A percentile compares a stretch with the other conserved stretches of the same genome.
Evolutionary conservation across 441 rosid species (phyloP).

Genomic region (Gossypium gossypioides): DNA sequence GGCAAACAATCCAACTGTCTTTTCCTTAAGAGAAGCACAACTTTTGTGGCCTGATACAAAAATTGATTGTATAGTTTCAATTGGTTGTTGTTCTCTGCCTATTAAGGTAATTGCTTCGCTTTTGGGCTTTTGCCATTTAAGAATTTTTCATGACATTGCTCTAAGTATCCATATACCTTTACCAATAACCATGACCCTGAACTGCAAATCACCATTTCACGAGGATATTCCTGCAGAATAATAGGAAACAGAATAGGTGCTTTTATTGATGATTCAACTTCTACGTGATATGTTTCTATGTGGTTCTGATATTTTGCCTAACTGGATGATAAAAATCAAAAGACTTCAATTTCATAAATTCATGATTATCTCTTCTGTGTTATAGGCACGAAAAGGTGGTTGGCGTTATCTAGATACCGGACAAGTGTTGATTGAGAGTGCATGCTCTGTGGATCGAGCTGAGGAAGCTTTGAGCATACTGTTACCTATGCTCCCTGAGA

Average conservation of each 20-base stretch:
- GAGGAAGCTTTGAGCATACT: conserved; percentile 92
- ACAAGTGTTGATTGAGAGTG: conserved; percentile 91
- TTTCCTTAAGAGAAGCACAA: conserved; percentile 94
- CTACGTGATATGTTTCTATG: neutral
- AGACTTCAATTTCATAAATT: neutral
- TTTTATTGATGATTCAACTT: neutral
- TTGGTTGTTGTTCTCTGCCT: conserved; percentile 94
- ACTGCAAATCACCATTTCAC: neutral
- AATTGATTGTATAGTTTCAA: conserved; percentile 85
- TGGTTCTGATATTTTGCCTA: neutral
- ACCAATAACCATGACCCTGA: neutral
- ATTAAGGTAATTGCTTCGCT: conserved; percentile 47
- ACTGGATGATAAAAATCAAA: neutral
- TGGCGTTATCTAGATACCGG: conserved; percentile 98
- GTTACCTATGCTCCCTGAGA: conserved; percentile 85
- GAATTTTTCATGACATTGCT: conserved; percentile 3
- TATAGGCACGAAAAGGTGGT: conserved; percentile 83
- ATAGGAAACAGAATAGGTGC: neutral
- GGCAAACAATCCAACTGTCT: conserved; percentile 87
- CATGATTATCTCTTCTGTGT: conserved; percentile 15
- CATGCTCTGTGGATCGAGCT: conserved; percentile 90
- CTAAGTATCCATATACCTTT: neutral
- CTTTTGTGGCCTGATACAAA: conserved; percentile 96
- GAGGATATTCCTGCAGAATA: neutral
- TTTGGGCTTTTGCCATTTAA: neutral